Base-by-base conservation (phyloP, 805 yeast genomes). In the Saturnispora ahearnii region DNA sequence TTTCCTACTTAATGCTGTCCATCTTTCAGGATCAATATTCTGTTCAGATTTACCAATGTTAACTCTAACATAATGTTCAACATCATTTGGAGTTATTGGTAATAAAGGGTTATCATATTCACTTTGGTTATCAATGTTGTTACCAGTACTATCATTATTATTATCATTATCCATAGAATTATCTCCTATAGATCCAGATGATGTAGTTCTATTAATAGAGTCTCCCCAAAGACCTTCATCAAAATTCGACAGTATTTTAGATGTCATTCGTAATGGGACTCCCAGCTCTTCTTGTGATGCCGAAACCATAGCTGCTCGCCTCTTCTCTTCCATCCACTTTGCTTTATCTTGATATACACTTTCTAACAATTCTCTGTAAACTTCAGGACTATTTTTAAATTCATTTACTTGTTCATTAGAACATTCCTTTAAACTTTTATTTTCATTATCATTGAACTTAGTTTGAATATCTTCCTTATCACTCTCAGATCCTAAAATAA, bases 171-270 rank as follows among this genome's bases (percentile, higher is more conserved):
- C 28, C 26, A 29, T 29, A 1, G 18, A 11, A 37, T 24, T 13
- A 38, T n/a, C 21, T 42, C 40, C 24, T 15, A n/a, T 21, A 33
- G 36, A 30, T 26, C 9, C 29, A 26, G 21, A 13, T 11, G 18
- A 18, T 18, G 10, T n/a, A 3, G n/a, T 31, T 13, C 18, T 44
- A 15, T 34, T 42, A 18, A 41, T 41, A 8, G 22, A 24, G 12
- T 34, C 43, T 18, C 43, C 46, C 50, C 46, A 41, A 34, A 42
- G 32, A 11, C 34, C 41, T 11, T 56, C 60, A 22, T 59, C 62
- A 53, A 65, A 65, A 46, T 65, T 65, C 2, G 57, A 55, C 21
- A 60, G 54, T 21, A 66, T 57, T 41, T 51, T 60, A 1, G 67
- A 60, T 11, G 49, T 49, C 42, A 55, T 57, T 38, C 57, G 50